These are phyloP conservation scores for Actinomortierella ambigua DNA, from an alignment of 371 early-diverging fungal genomes.

Conservation along the genomic window DNA sequence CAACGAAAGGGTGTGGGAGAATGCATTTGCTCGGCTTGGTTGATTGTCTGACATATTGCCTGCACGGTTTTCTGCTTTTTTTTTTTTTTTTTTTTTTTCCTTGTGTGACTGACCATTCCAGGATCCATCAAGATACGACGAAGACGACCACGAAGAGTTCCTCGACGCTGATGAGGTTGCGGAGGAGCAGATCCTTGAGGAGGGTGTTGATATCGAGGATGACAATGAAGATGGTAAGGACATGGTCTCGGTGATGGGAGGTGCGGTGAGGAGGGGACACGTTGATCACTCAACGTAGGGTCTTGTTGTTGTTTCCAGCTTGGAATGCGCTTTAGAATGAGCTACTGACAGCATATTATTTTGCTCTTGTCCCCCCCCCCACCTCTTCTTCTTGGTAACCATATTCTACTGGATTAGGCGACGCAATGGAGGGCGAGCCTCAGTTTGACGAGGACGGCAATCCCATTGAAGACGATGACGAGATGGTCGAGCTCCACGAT, in stretches of 20 bases:
- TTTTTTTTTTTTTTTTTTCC: too few species aligned
- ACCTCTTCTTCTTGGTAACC: not conserved
- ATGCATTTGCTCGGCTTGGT: too few species aligned
- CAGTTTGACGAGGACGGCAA: conserved; percentile 48
- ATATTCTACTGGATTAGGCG: conserved; percentile 10
- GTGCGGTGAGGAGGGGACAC: too few species aligned
- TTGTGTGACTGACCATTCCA: not conserved
- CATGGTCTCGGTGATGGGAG: too few species aligned
- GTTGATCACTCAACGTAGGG: too few species aligned
- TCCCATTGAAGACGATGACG: conserved; percentile 56
- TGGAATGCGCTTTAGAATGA: not conserved
- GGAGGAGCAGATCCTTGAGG: conserved; percentile 50
- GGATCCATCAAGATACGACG: conserved; percentile 37
- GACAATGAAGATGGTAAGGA: conserved; percentile 39
- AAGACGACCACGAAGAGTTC: conserved; percentile 55
- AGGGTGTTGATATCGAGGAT: conserved; percentile 48
- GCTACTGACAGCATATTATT: not conserved
- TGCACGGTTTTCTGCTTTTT: too few species aligned
- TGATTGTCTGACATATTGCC: too few species aligned
- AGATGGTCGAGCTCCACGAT: conserved; percentile 74
- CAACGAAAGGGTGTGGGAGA: too few species aligned
- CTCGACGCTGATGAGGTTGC: conserved; percentile 52
- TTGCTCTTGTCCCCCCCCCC: too few species aligned
- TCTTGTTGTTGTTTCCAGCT: conserved; percentile 13
- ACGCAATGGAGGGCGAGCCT: conserved; percentile 43